Conservation (phyloP, 805 yeast genomes). For the Starmerella asiatica region DNA sequence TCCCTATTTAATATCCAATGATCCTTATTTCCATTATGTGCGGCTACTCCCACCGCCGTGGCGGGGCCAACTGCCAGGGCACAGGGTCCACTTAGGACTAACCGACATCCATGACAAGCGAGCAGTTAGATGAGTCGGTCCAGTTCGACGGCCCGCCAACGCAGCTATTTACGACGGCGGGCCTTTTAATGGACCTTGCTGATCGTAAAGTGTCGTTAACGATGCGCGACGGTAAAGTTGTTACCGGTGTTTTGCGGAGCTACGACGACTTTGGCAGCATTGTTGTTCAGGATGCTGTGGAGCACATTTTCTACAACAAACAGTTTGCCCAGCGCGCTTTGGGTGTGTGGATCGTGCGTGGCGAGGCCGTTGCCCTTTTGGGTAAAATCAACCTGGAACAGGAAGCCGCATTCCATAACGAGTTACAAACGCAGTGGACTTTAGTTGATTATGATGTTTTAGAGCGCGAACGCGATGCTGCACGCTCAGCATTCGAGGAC, state of each 20-base stretch:
- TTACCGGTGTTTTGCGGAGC: constrained; percentile 82
- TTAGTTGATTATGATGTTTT: constrained; percentile 54
- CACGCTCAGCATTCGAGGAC: constrained; percentile 15
- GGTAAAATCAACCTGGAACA: constrained; percentile 86
- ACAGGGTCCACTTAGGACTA: too few species aligned
- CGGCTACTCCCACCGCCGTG: too few species aligned
- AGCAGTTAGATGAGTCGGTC: neutral
- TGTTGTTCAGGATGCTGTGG: constrained; percentile 81
- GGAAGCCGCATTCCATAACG: constrained; percentile 45
- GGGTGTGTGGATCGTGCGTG: constrained; percentile 81
- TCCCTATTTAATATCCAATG: too few species aligned
- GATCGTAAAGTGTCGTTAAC: constrained; percentile 58
- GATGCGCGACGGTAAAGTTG: constrained; percentile 75
- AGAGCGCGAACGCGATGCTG: constrained; percentile 29
- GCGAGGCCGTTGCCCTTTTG: constrained; percentile 86
- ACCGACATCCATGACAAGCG: constrained; percentile 3
- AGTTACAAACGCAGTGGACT: constrained; percentile 38
- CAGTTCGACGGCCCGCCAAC: constrained; percentile 26
- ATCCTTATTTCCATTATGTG: too few species aligned
- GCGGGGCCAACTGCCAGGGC: too few species aligned
- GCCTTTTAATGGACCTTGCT: constrained; percentile 30
- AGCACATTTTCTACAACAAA: constrained; percentile 46
- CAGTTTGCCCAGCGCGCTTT: constrained; percentile 61
- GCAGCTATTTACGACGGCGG: constrained; percentile 34
- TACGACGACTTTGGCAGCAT: constrained; percentile 88